These are phyloP conservation scores for Cladorrhinum samala DNA, from an alignment of 495 filamentous ascomycete species.

Conservation along the genomic window DNA sequence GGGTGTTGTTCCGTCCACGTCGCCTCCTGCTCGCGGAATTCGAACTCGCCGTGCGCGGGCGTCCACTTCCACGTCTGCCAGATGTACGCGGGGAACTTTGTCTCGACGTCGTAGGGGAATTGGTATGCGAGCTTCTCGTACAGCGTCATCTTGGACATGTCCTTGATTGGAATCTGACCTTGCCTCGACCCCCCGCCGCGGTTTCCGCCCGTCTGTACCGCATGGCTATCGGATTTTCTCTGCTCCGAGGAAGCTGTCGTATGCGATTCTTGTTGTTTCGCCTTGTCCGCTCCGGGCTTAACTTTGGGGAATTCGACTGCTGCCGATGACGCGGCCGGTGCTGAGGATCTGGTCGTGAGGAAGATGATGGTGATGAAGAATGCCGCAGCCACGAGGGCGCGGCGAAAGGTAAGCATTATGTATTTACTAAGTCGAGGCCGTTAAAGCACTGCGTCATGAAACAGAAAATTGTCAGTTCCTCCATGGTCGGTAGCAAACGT, in stretches of 20 bases:
- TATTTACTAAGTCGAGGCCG: slow-evolving; percentile 2
- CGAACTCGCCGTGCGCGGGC: slow-evolving; percentile 74
- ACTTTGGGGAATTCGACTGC: slow-evolving; percentile 25
- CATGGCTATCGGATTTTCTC: slow-evolving; percentile 9
- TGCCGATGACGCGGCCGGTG: slow-evolving; percentile 17
- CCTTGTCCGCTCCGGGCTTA: slow-evolving; percentile 12
- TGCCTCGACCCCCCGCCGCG: slow-evolving; percentile 12
- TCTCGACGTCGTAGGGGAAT: slow-evolving; percentile 83
- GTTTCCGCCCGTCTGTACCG: slow-evolving; percentile 15
- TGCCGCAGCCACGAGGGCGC: slow-evolving; percentile 61
- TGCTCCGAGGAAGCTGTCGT: slow-evolving; percentile 15
- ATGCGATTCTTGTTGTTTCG: slow-evolving; percentile 19
- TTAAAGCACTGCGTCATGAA: slow-evolving; percentile 4
- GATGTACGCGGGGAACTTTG: slow-evolving; percentile 92
- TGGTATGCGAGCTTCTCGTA: slow-evolving; percentile 84
- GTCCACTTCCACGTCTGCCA: slow-evolving; percentile 99
- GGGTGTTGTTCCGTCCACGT: slow-evolving; percentile 90
- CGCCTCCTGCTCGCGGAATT: slow-evolving; percentile 74
- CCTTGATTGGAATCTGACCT: slow-evolving; percentile 44
- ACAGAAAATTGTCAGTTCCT: slow-evolving; percentile 3
- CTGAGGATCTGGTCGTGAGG: slow-evolving; percentile 55
- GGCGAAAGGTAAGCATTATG: slow-evolving; percentile 59
- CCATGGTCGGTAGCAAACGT: neutral
- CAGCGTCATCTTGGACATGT: slow-evolving; percentile 57
- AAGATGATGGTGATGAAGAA: slow-evolving; percentile 64